These are phyloP conservation scores for Crepidotus variabilis DNA, from an alignment of 768 basidiomycete species.

Conservation along the genomic window DNA sequence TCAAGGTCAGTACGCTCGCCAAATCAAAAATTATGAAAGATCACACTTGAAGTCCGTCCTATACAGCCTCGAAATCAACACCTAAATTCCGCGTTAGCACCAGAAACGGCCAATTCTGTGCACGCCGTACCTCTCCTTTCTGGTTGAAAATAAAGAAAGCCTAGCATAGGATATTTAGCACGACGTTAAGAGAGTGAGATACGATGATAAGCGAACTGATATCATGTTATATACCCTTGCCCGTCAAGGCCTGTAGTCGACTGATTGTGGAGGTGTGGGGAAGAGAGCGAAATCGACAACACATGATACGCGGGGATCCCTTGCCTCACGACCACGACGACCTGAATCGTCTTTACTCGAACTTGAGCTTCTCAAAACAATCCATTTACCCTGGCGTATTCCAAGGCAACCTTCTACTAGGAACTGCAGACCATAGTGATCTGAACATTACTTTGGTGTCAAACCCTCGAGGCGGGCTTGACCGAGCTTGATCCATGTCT, in stretches of 20 bases:
- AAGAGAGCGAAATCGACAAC: background rate
- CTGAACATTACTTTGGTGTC: no score
- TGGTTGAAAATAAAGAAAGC: conserved; percentile 99
- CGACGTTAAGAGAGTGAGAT: background rate
- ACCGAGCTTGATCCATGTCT: no score
- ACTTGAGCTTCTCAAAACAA: no score
- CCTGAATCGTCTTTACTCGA: background rate
- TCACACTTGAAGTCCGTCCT: conserved; percentile 94
- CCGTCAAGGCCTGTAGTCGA: background rate
- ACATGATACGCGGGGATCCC: background rate
- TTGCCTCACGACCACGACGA: background rate
- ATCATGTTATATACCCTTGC: conserved; percentile 13
- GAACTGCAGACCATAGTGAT: no score
- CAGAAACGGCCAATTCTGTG: background rate
- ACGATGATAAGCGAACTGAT: conserved; percentile 15
- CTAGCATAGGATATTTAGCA: conserved; percentile 35
- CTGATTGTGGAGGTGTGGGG: background rate
- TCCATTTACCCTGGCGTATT: no score
- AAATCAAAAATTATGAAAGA: conserved; percentile 6
- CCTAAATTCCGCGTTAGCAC: conserved; percentile 39
- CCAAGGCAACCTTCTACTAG: no score
- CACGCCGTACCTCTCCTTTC: conserved; percentile 84
- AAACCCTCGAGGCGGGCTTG: no score
- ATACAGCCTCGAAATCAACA: conserved; percentile 94
- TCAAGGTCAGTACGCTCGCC: conserved; percentile 9